phyloP scores from a whole-genome alignment of 257 asterid genomes.

The Solanum chmielewskii region DNA sequence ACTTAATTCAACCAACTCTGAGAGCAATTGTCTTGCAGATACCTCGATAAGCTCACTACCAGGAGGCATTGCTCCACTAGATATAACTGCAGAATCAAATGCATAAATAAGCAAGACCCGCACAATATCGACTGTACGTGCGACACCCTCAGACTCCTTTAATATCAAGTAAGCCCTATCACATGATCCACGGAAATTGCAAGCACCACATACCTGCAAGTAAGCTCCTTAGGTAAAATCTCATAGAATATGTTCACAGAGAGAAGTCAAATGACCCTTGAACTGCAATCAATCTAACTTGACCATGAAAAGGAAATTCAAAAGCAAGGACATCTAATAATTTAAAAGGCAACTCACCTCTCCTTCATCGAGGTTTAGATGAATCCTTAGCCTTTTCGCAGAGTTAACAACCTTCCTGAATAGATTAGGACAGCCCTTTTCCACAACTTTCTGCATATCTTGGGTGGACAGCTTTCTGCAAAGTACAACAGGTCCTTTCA shows the following conservation, averaged over 20 bases:
- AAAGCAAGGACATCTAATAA: not conserved
- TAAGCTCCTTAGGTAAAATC: not conserved
- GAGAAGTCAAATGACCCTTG: not conserved
- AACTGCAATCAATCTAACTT: not conserved
- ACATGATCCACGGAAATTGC: conserved; percentile 77
- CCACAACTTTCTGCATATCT: conserved; percentile 65
- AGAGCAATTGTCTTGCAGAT: conserved; percentile 68
- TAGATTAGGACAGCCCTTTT: conserved; percentile 72
- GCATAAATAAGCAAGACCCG: conserved; percentile 60
- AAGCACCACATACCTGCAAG: conserved; percentile 70
- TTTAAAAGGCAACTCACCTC: conserved; percentile 34
- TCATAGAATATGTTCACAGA: not conserved
- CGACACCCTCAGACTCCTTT: conserved; percentile 46
- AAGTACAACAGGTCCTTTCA: not conserved
- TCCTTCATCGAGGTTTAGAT: conserved; percentile 68
- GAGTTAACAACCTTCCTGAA: conserved; percentile 79
- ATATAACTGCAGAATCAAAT: conserved; percentile 49
- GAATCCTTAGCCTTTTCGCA: conserved; percentile 72
- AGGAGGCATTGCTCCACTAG: conserved; percentile 36
- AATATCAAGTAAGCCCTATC: conserved; percentile 66
- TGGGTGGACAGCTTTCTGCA: conserved; percentile 54
- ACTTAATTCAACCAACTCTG: conserved; percentile 58
- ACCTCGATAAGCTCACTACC: conserved; percentile 52
- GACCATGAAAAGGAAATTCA: not conserved
- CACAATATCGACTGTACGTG: conserved; percentile 78